phyloP scores from a whole-genome alignment of 441 rosid species.

The Gossypium laxum region DNA sequence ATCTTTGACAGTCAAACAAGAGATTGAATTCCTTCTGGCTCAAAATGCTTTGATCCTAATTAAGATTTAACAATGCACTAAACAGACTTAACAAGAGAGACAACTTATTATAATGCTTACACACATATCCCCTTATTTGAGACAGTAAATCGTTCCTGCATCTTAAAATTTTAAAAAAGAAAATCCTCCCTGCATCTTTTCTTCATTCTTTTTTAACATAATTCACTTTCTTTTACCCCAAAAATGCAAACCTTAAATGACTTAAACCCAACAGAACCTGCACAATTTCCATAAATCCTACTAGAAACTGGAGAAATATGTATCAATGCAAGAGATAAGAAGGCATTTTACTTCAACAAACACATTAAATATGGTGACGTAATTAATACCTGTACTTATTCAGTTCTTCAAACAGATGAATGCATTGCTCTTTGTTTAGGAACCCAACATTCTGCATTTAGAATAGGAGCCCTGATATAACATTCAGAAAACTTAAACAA shows the following conservation, averaged over 20 bases:
- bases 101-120: background rate
- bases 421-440: slow-evolving; percentile 65
- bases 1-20: background rate
- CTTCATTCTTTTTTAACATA: background rate
- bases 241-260: background rate
- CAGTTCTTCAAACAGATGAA: slow-evolving; percentile 63
- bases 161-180: background rate
- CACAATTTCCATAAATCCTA: background rate
- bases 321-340: background rate
- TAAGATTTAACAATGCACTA: background rate
- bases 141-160: background rate
- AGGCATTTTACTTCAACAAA: slow-evolving; percentile 2
- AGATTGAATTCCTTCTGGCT: background rate
- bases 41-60: background rate
- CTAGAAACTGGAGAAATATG: background rate
- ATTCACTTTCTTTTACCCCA: background rate
- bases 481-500: background rate
- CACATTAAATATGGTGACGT: slow-evolving; percentile 4
- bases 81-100: background rate
- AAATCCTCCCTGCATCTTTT: background rate
- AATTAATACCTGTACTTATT: slow-evolving; percentile 67
- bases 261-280: background rate
- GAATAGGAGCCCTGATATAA: slow-evolving; percentile 15
- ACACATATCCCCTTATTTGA: background rate
- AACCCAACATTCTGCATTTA: slow-evolving; percentile 45